These are phyloP conservation scores for Arthrobotrys pseudoclavata DNA, from an alignment of 2,329 filamentous ascomycete genomes.

Conservation along the genomic window DNA sequence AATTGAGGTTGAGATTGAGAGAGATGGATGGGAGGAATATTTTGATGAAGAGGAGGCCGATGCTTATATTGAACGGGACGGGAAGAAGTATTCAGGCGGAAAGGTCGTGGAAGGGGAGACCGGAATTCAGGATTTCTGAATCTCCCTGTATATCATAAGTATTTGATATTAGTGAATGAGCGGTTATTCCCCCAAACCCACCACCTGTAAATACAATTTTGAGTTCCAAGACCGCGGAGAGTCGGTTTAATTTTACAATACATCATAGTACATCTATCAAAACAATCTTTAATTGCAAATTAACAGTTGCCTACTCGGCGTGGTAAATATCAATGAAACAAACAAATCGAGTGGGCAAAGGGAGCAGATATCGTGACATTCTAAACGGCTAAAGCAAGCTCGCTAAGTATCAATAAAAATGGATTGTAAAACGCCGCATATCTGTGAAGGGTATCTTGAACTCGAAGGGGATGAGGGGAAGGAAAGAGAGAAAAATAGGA, in stretches of 20 bases:
- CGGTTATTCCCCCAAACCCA: neutral
- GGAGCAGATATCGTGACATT: slow-evolving; percentile 23
- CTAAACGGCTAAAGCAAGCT: slow-evolving; percentile 30
- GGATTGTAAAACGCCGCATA: slow-evolving; percentile 41
- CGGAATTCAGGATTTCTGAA: slow-evolving; percentile 53
- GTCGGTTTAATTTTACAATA: slow-evolving; percentile 8
- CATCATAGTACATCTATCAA: slow-evolving; percentile 6
- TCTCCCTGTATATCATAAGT: neutral
- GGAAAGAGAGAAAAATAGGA: slow-evolving; percentile 18
- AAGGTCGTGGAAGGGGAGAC: slow-evolving; percentile 50
- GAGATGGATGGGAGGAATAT: slow-evolving; percentile 55
- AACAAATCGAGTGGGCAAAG: neutral
- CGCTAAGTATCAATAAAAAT: slow-evolving; percentile 37
- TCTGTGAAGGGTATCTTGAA: slow-evolving; percentile 45
- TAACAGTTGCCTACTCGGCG: neutral
- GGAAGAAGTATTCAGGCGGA: slow-evolving; percentile 51
- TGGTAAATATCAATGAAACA: neutral
- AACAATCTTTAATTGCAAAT: neutral
- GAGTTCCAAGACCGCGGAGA: slow-evolving; percentile 1
- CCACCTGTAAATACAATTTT: slow-evolving; percentile 23
- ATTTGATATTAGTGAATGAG: slow-evolving; percentile 14
- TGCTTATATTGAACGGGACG: slow-evolving; percentile 44
- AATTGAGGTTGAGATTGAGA: slow-evolving; percentile 56
- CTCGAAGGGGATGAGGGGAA: slow-evolving; percentile 14
- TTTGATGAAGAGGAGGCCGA: slow-evolving; percentile 57